Conservation (phyloP, 2,329 filamentous ascomycete species). For the Metarhizium brunneum region DNA sequence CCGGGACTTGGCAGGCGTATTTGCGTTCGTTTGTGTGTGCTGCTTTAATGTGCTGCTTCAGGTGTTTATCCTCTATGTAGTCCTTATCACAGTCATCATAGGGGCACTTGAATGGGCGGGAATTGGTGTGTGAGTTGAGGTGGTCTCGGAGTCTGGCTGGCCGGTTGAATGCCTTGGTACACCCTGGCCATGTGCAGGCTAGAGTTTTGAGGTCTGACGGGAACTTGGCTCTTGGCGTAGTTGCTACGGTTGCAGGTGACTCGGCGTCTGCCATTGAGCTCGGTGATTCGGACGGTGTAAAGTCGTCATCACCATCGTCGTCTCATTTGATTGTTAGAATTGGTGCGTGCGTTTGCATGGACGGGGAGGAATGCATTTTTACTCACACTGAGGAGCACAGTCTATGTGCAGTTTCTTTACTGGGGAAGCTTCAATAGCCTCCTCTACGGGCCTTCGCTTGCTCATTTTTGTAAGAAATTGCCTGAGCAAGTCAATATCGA, state of each 20-base stretch:
- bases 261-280: slow-evolving; percentile 21
- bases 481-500: neutral
- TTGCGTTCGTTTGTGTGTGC: slow-evolving; percentile 64
- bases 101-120: slow-evolving; percentile 67
- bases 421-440: slow-evolving; percentile 14
- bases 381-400: slow-evolving; percentile 14
- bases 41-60: slow-evolving; percentile 76
- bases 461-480: slow-evolving; percentile 15
- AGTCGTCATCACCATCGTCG: slow-evolving; percentile 25
- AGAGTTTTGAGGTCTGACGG: slow-evolving; percentile 71
- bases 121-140: slow-evolving; percentile 74
- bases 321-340: slow-evolving; percentile 1
- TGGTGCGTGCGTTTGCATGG: neutral
- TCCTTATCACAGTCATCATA: slow-evolving; percentile 67
- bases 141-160: slow-evolving; percentile 74
- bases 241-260: slow-evolving; percentile 23
- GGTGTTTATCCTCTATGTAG: slow-evolving; percentile 78
- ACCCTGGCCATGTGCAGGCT: slow-evolving; percentile 63
- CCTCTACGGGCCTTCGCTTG: slow-evolving; percentile 21
- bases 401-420: slow-evolving; percentile 17
- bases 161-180: slow-evolving; percentile 78
- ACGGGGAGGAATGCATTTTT: neutral
- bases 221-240: slow-evolving; percentile 41
- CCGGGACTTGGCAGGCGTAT: slow-evolving; percentile 61
- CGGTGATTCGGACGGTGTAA: slow-evolving; percentile 21